A percentile compares a stretch with the other conserved stretches of the same genome.
Conservation (phyloP, 108 stramenopile genomes). For the Cyclotella atomus region DNA sequence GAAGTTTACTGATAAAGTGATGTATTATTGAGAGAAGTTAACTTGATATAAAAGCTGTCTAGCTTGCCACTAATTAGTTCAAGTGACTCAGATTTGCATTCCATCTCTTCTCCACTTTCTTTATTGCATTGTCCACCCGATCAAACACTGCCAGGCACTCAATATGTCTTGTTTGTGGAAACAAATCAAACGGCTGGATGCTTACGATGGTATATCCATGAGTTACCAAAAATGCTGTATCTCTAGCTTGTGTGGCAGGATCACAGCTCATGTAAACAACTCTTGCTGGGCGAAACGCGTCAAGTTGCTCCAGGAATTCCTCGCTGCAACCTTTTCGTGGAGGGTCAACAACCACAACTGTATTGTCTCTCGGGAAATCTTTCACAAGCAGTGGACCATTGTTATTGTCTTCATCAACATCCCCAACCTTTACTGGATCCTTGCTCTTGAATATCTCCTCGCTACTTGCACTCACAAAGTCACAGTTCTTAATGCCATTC, state of each 20-base stretch:
- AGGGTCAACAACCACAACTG: conserved; percentile 96
- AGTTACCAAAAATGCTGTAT: conserved; percentile 81
- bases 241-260: conserved; percentile 95
- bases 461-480: conserved; percentile 88
- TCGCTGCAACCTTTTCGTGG: conserved; percentile 94
- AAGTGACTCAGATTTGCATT: conserved; percentile 8
- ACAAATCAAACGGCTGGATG: conserved; percentile 94
- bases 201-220: conserved; percentile 83
- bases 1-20: background rate
- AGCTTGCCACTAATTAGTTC: background rate
- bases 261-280: conserved; percentile 97
- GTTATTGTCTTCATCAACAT: conserved; percentile 4
- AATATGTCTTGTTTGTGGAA: conserved; percentile 96
- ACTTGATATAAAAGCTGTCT: too few species aligned
- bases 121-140: conserved; percentile 9
- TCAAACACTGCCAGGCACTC: conserved; percentile 96
- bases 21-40: background rate
- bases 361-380: conserved; percentile 79
- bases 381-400: conserved; percentile 43
- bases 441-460: conserved; percentile 85
- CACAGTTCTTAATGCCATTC: conserved; percentile 80
- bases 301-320: conserved; percentile 91
- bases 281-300: conserved; percentile 82
- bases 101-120: background rate
- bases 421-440: conserved; percentile 38